A percentile compares a stretch with the other conserved stretches of the same genome.
These are phyloP conservation scores for Barnettozyma sucrosica DNA, from an alignment of 805 yeast genomes.

Conservation along the genomic window DNA sequence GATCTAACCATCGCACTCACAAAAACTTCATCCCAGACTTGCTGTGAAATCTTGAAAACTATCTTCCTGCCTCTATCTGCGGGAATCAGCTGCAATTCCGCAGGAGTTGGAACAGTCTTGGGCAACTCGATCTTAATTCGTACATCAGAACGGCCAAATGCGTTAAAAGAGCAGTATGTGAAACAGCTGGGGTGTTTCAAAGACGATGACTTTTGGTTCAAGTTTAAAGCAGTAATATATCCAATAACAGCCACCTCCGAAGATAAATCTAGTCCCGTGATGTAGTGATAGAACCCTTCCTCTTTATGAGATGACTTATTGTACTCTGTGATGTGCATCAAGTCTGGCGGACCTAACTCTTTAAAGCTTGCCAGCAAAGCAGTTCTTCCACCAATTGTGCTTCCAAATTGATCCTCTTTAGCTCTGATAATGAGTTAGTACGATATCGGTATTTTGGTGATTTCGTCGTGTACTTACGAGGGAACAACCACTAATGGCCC, in stretches of 20 bases:
- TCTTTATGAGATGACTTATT: conserved; percentile 31
- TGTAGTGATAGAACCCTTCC: conserved; percentile 43
- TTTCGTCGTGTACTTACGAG: conserved; percentile 10
- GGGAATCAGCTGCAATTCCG: conserved; percentile 27
- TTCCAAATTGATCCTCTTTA: conserved; percentile 44
- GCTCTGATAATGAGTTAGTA: conserved; percentile 25
- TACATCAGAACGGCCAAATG: conserved; percentile 63
- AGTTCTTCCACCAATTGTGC: conserved; percentile 47
- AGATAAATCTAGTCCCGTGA: conserved; percentile 43
- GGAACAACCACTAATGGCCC: conserved; percentile 20
- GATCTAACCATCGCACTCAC: conserved; percentile 54
- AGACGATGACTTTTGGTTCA: conserved; percentile 18
- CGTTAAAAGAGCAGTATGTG: conserved; percentile 67
- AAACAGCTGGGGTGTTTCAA: conserved; percentile 26
- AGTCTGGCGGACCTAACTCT: conserved; percentile 73
- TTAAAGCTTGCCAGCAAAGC: conserved; percentile 31
- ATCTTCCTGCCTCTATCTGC: conserved; percentile 32
- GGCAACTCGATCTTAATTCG: conserved; percentile 60
- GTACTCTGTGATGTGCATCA: conserved; percentile 44
- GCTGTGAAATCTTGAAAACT: conserved; percentile 28
- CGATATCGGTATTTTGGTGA: background rate
- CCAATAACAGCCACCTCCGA: conserved; percentile 42
- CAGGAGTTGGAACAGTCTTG: conserved; percentile 32
- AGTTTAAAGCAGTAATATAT: conserved; percentile 35
- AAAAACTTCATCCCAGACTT: conserved; percentile 56